A percentile compares a stretch with the other conserved stretches of the same genome.
phyloP scores from a whole-genome alignment of 1,284 basidiomycete species.

The Sparassis latifolia region DNA sequence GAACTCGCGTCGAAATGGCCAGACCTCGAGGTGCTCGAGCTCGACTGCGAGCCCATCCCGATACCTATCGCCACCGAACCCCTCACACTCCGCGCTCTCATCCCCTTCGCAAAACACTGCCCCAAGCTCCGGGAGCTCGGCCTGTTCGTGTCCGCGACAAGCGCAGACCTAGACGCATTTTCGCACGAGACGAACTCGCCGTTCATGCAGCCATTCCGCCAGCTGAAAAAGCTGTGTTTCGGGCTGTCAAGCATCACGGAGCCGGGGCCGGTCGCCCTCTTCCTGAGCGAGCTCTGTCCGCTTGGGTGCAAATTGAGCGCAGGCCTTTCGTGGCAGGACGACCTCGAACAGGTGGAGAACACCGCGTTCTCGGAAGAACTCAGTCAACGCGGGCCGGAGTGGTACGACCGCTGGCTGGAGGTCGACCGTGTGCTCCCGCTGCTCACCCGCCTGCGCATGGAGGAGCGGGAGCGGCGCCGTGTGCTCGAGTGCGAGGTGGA shows the following conservation, averaged over 20 bases:
- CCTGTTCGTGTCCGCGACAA: slow-evolving; percentile 40
- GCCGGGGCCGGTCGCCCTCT: slow-evolving; percentile 39
- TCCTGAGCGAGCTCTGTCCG: slow-evolving; percentile 45
- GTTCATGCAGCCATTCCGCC: slow-evolving; percentile 28
- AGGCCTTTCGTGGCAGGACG: slow-evolving; percentile 24
- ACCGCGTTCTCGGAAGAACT: slow-evolving; percentile 11
- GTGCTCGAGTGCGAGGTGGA: slow-evolving; percentile 42
- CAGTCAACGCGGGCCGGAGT: slow-evolving; percentile 18
- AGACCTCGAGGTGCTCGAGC: slow-evolving; percentile 36
- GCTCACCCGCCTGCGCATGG: slow-evolving; percentile 37
- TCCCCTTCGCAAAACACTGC: slow-evolving; percentile 49
- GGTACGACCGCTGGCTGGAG: slow-evolving; percentile 38
- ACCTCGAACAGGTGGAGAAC: slow-evolving; percentile 14
- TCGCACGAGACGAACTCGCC: background rate
- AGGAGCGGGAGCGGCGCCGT: slow-evolving; percentile 38
- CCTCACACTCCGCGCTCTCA: slow-evolving; percentile 44
- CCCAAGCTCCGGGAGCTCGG: slow-evolving; percentile 44
- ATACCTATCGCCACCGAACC: slow-evolving; percentile 22
- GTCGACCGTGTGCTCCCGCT: slow-evolving; percentile 41
- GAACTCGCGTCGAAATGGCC: slow-evolving; percentile 46
- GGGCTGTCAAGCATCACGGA: slow-evolving; percentile 43
- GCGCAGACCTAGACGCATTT: slow-evolving; percentile 17
- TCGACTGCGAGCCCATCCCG: slow-evolving; percentile 46
- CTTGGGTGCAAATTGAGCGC: slow-evolving; percentile 32
- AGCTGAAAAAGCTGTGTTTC: slow-evolving; percentile 35